Base-by-base conservation (phyloP, 305 asterid species). In the Striga hermonthica region DNA sequence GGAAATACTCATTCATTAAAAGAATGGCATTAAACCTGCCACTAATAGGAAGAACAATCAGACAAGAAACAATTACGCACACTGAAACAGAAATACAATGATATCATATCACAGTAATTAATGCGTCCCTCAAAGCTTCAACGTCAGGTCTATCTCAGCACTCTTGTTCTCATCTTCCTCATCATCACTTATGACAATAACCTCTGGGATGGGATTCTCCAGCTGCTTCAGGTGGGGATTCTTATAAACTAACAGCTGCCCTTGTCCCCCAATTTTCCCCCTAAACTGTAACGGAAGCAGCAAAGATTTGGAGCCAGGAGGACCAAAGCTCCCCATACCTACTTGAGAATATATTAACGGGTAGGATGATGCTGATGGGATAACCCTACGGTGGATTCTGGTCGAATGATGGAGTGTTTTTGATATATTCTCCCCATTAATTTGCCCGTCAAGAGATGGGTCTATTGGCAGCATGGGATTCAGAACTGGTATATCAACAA, bases 131-230 rank as follows among this genome's bases (percentile, higher is more conserved):
- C 61, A 79, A 57, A 76, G 81, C 76, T 62, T 79, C 63, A 76
- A 72, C n/a, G 71, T 68, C 74, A 76, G 68, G 73, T 79, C 81
- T 48, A 79, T 63, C 77, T 66, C 70, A 22, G 34, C 63, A 0
- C 37, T 36, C 65, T 64, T 60, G 12, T 52, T 10, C 37, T 52
- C 74, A 55, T 66, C 73, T 71, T 73, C 70, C 28, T 78, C 76
- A 40, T 75, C 75, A 7, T 79, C 79, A 59, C 75, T 79, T 67
- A 70, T 37, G 57, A 60, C 13, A 64, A 70, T 64, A 48, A 71
- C 68, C 64, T 74, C 79, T 41, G 15, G 54, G 54, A 39, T 13
- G 47, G 69, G 60, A 40, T 66, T 63, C 44, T 16, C 62, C 5
- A 34, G 43, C 62, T 62, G 62, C 35, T 54, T 77, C 35, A 36